Base-by-base conservation (phyloP, 129 eudicot genomes). In the Heracleum sosnowskyi region DNA sequence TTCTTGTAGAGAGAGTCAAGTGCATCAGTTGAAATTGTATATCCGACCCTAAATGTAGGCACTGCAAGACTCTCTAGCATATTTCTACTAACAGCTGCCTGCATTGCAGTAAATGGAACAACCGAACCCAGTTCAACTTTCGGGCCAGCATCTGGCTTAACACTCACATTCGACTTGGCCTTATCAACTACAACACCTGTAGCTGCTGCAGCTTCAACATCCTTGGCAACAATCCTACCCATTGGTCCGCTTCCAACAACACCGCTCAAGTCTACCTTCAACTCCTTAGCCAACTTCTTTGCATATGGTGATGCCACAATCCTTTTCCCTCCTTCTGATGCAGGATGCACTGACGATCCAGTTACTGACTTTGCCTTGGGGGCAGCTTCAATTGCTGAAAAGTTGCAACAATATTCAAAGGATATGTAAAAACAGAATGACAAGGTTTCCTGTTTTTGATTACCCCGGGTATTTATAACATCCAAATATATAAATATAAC, bases 251-350 rank as follows among this genome's bases (percentile, higher is more conserved):
- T 92, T 44, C 99, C 99, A 33, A 89, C 85, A 40, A 96, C 80
- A 17, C 83, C 86, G 71, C 91, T 87, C 97, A 96, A 87, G 70
- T 96, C 97, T 66, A 96, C 90, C 72, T 90, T 86, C 82, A 92
- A 85, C 26, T 96, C 97, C 88, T 90, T 96, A 0, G 97, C 97
- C 78, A 92, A 83, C 85, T 95, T 95, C 88, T 95, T 95, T 29
- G 99, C 99, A 69, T 96, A 96, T 2, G 99, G 99, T 18, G 99
- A 92, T 1, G 99, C 99, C 81, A 96, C 97, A 16, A 96, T 81
- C 79, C 99, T 90, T 89, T 87, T 96, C 79, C 99, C 99, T 57
- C 99, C 97, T 17, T 89, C 93, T 6, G 97, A 86, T 60, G 97
- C 99, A 26, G 97, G 93, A 83, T 95, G 96, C 36, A 78, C 78